These are phyloP conservation scores for Nymphaea thermarum DNA, from an alignment of 164 flowering plant species.

Conservation along the genomic window DNA sequence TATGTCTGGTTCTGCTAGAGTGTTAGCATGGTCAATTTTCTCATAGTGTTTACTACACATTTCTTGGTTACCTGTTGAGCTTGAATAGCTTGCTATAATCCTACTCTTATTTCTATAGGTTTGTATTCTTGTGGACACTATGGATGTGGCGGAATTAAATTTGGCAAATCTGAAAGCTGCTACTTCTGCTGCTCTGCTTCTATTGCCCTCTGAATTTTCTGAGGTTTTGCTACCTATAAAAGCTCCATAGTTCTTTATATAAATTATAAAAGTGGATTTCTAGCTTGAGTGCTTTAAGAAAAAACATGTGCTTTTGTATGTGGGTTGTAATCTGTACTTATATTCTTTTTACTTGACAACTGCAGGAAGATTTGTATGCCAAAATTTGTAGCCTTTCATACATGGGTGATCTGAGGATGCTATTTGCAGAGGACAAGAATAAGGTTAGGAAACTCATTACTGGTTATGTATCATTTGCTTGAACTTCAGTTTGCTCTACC, in stretches of 20 bases:
- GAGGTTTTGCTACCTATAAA: constrained; percentile 39
- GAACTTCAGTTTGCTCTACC: too few species aligned
- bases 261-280: too few species aligned
- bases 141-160: constrained; percentile 44
- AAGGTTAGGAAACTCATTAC: constrained; percentile 36
- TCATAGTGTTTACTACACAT: too few species aligned
- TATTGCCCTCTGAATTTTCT: constrained; percentile 60
- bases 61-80: too few species aligned
- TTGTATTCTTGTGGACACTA: constrained; percentile 45
- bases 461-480: too few species aligned
- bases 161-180: constrained; percentile 62
- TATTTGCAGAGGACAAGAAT: constrained; percentile 90
- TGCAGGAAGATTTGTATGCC: constrained; percentile 85
- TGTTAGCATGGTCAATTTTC: too few species aligned
- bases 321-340: not conserved
- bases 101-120: constrained; percentile 30
- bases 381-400: constrained; percentile 89
- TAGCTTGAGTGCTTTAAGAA: not conserved
- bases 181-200: constrained; percentile 83
- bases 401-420: constrained; percentile 90
- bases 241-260: not conserved
- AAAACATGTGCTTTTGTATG: not conserved
- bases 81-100: too few species aligned
- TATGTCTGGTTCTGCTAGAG: too few species aligned
- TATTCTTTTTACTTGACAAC: not conserved